Evolutionary conservation across 148 eudicot species (phyloP).

Genomic region (Arbutus unedo): DNA sequence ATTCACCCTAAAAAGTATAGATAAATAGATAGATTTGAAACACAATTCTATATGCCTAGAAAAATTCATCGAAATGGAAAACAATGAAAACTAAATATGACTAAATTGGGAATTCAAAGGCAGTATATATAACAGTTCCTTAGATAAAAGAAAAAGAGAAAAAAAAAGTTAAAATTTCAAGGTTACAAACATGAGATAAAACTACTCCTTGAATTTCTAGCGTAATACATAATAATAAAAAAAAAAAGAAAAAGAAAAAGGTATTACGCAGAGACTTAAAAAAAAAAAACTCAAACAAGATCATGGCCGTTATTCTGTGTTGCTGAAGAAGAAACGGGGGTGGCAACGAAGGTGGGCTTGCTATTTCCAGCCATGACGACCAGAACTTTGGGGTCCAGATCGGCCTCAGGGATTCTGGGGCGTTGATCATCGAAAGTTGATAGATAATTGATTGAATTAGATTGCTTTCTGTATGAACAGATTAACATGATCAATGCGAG

Average conservation of each 20-base stretch:
- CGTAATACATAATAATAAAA: background rate
- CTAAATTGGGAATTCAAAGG: no score
- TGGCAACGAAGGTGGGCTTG: slow-evolving; percentile 4
- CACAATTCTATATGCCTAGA: no score
- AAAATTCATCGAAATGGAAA: no score
- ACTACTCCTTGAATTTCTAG: background rate
- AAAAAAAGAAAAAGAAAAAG: background rate
- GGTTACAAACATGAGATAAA: background rate
- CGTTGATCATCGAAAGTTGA: background rate
- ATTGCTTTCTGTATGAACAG: background rate
- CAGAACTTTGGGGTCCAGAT: background rate
- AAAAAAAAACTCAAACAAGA: background rate
- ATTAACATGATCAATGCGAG: background rate
- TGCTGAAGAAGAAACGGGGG: background rate
- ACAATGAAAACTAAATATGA: no score
- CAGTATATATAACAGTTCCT: no score
- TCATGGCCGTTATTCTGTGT: background rate
- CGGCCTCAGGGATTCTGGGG: background rate
- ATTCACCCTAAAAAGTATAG: no score
- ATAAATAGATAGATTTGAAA: no score
- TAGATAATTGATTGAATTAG: background rate
- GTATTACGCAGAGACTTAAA: background rate
- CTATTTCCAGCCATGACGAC: background rate
- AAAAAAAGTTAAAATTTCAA: background rate
- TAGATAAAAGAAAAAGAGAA: background rate